Percentiles rank a stretch among this genome's conserved stretches.
These are phyloP conservation scores for Spathaspora girioi DNA, from an alignment of 805 yeast species.

Conservation along the genomic window DNA sequence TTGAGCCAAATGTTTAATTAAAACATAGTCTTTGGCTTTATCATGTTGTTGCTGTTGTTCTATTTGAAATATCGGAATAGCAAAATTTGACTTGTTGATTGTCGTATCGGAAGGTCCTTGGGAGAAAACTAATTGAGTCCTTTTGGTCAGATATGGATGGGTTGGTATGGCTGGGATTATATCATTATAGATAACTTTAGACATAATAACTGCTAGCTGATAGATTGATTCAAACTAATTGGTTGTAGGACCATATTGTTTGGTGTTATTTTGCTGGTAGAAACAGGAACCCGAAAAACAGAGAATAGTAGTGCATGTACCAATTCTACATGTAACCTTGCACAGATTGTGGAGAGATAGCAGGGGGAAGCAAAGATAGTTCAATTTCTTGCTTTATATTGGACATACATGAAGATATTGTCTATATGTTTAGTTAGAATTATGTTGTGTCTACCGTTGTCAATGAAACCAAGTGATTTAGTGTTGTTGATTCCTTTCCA, in stretches of 20 bases:
- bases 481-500: background rate
- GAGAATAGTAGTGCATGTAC: too few relatives aligned
- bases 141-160: background rate
- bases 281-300: too few relatives aligned
- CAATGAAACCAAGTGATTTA: background rate
- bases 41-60: constrained; percentile 2
- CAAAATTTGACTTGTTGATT: constrained; percentile 4
- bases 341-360: too few relatives aligned
- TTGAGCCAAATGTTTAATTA: constrained; percentile 27
- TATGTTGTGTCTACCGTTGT: background rate
- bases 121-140: constrained; percentile 5
- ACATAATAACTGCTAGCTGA: background rate
- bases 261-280: background rate
- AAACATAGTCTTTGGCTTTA: constrained; percentile 15
- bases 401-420: too few relatives aligned
- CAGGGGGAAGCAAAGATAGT: too few relatives aligned
- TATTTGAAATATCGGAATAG: constrained; percentile 14
- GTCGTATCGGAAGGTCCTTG: background rate
- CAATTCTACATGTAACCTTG: too few relatives aligned
- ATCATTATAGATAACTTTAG: background rate
- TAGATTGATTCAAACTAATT: background rate
- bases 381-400: too few relatives aligned
- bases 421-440: too few relatives aligned
- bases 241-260: background rate
- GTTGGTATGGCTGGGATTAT: background rate